Evolutionary conservation across 2,329 filamentous ascomycete species (phyloP).

Genomic region (Emmonsiellopsis sp.): DNA sequence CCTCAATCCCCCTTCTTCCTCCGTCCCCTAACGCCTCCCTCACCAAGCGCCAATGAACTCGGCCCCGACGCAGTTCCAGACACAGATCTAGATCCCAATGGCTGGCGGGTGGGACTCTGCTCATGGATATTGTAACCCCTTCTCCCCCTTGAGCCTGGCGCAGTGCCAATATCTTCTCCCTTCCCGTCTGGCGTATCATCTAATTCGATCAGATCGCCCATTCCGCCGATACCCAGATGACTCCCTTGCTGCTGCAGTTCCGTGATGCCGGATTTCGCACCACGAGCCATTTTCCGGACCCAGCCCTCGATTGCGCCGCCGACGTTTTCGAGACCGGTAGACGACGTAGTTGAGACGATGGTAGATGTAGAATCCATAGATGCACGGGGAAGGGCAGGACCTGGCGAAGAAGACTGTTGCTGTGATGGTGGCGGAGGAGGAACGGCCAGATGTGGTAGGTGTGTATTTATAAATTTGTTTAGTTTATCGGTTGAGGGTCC

Average conservation of each 20-base stretch:
- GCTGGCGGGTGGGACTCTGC: too few species aligned
- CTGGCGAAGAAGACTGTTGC: conserved; percentile 26
- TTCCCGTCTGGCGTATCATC: conserved; percentile 24
- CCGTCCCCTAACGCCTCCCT: too few species aligned
- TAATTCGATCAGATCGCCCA: conserved; percentile 37
- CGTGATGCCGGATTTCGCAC: conserved; percentile 31
- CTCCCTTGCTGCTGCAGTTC: conserved; percentile 28
- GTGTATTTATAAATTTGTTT: conserved; percentile 74
- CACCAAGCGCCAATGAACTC: too few species aligned
- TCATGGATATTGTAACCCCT: too few species aligned
- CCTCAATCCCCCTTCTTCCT: too few species aligned
- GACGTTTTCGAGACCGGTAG: conserved; percentile 62
- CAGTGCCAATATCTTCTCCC: not conserved
- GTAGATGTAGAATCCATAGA: conserved; percentile 27
- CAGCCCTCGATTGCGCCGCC: conserved; percentile 84
- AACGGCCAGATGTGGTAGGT: conserved; percentile 68
- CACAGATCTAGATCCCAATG: too few species aligned
- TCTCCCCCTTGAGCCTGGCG: too few species aligned
- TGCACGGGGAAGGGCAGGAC: conserved; percentile 17
- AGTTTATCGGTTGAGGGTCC: conserved; percentile 78
- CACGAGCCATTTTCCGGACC: conserved; percentile 67
- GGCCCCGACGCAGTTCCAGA: too few species aligned
- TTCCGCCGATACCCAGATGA: conserved; percentile 21
- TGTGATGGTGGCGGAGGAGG: conserved; percentile 55
- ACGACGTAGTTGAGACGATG: conserved; percentile 22